Conservation (phyloP, 805 yeast species). For the Kuraishia cidri region DNA sequence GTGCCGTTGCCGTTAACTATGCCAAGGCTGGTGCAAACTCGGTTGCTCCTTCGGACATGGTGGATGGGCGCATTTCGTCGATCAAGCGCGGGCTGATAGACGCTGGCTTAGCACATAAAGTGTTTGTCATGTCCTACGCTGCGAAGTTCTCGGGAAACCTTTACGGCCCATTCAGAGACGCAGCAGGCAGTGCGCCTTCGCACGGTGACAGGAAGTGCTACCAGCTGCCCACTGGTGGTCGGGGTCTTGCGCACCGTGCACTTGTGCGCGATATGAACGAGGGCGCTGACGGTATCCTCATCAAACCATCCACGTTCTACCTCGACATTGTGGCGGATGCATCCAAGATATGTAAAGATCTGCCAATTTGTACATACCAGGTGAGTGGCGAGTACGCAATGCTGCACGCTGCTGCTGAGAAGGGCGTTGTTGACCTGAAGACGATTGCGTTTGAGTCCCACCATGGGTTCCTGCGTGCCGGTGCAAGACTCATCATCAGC, state of each 20-base stretch:
- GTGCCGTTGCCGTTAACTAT: constrained; percentile 91
- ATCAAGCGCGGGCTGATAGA: constrained; percentile 79
- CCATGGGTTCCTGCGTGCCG: constrained; percentile 89
- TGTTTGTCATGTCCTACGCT: constrained; percentile 86
- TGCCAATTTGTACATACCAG: constrained; percentile 92
- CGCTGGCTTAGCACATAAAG: constrained; percentile 77
- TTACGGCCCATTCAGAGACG: constrained; percentile 97
- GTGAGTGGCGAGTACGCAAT: constrained; percentile 97
- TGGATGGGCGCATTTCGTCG: constrained; percentile 87
- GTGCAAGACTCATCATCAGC: constrained; percentile 84
- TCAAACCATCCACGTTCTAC: constrained; percentile 94
- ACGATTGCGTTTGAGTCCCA: constrained; percentile 78
- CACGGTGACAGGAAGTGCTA: constrained; percentile 89
- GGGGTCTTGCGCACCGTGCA: constrained; percentile 92
- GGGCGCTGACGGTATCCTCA: constrained; percentile 94
- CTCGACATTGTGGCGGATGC: constrained; percentile 90
- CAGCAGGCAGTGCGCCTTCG: constrained; percentile 87
- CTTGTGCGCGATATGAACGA: constrained; percentile 76
- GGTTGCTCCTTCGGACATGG: constrained; percentile 97
- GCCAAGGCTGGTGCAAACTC: constrained; percentile 94
- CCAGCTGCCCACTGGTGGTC: constrained; percentile 89
- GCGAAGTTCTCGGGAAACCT: constrained; percentile 89
- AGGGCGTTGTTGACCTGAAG: constrained; percentile 83
- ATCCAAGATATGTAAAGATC: constrained; percentile 66
- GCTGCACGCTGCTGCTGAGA: constrained; percentile 97